Conservation (phyloP, 331 rosid genomes). For the Malus hybrid region DNA sequence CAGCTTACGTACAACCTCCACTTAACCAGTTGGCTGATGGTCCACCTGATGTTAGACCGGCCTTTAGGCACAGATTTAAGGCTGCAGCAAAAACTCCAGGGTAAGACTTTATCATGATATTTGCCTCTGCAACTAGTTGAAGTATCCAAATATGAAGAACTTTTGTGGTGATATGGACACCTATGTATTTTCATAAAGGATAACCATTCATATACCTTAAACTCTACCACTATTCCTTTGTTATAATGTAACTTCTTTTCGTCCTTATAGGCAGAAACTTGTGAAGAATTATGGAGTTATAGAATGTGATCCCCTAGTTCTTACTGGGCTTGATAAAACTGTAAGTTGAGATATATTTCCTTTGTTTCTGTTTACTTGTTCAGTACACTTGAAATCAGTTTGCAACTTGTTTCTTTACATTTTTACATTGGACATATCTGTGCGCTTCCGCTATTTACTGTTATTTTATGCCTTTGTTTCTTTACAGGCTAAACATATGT, state of each 20-base stretch:
- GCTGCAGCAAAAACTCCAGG: constrained; percentile 40
- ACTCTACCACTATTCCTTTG: background rate
- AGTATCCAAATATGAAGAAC: background rate
- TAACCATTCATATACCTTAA: background rate
- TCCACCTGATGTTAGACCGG: constrained; percentile 84
- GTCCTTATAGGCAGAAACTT: constrained; percentile 52
- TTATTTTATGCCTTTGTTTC: constrained; percentile 23
- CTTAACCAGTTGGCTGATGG: constrained; percentile 50
- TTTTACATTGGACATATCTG: background rate
- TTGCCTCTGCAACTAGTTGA: background rate
- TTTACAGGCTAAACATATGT: constrained; percentile 68
- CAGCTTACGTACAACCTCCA: constrained; percentile 75
- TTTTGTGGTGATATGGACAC: background rate
- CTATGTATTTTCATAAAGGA: background rate
- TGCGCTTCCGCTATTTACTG: constrained; percentile 1
- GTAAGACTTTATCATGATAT: constrained; percentile 32
- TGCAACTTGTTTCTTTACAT: background rate
- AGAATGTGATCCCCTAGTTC: constrained; percentile 68
- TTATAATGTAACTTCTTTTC: constrained; percentile 16
- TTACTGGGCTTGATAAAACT: constrained; percentile 63
- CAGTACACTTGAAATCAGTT: constrained; percentile 6
- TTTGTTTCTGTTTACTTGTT: background rate
- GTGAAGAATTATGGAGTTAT: constrained; percentile 73
- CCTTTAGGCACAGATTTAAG: constrained; percentile 69
- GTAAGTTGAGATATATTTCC: constrained; percentile 34